phyloP scores from a whole-genome alignment of 2,329 filamentous ascomycete species.

The Neonectria ditissima region DNA sequence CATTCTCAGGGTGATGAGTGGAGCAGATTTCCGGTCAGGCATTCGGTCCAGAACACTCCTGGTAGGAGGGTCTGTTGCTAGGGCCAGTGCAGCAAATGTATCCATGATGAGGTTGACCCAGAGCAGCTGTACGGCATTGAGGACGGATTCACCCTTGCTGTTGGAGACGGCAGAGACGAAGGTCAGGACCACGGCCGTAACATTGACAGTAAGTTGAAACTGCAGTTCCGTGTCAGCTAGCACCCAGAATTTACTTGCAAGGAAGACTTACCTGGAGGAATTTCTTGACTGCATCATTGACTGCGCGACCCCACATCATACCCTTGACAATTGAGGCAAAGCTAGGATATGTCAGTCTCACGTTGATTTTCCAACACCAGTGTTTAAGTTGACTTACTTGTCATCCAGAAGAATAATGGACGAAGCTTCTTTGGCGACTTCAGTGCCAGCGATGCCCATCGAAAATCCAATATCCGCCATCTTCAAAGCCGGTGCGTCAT shows the following conservation, averaged over 20 bases:
- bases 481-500: slow-evolving; percentile 70
- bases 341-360: slow-evolving; percentile 33
- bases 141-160: slow-evolving; percentile 62
- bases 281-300: slow-evolving; percentile 73
- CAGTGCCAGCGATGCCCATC: slow-evolving; percentile 74
- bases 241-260: neutral
- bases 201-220: slow-evolving; percentile 73
- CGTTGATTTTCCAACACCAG: neutral
- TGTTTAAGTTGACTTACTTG: slow-evolving; percentile 52
- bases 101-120: slow-evolving; percentile 76
- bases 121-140: slow-evolving; percentile 70
- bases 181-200: slow-evolving; percentile 70
- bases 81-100: slow-evolving; percentile 71
- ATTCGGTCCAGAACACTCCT: slow-evolving; percentile 67
- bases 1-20: slow-evolving; percentile 77
- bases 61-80: slow-evolving; percentile 73
- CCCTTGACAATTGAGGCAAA: slow-evolving; percentile 71
- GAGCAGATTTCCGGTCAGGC: slow-evolving; percentile 72
- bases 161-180: slow-evolving; percentile 69
- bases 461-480: slow-evolving; percentile 73
- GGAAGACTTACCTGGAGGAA: slow-evolving; percentile 64
- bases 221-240: slow-evolving; percentile 43
- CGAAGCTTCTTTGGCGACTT: slow-evolving; percentile 72
- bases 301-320: slow-evolving; percentile 71
- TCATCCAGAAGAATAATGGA: slow-evolving; percentile 73